Conservation (phyloP, 768 basidiomycete genomes). For the Naganishia randhawae region DNA sequence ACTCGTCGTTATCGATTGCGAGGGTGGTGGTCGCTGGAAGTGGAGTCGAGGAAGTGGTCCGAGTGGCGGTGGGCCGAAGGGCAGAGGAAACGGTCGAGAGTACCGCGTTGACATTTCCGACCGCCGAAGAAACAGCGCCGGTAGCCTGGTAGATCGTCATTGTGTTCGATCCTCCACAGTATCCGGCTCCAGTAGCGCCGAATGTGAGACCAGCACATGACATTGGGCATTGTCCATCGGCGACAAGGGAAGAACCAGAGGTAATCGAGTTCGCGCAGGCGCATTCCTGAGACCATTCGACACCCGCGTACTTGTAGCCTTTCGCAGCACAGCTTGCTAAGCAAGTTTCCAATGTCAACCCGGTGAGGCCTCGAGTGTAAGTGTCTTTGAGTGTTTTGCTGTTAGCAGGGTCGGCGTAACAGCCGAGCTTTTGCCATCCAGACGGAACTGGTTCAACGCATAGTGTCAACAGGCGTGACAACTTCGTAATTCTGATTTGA, state of each 20-base stretch:
- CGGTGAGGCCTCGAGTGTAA: constrained; percentile 49
- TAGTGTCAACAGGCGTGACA: neutral
- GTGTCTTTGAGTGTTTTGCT: constrained; percentile 43
- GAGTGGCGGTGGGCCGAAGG: neutral
- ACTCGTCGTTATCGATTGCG: neutral
- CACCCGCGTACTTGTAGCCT: constrained; percentile 52
- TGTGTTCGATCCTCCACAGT: constrained; percentile 21
- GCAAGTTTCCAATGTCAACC: constrained; percentile 63
- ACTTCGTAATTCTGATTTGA: too few relatives aligned
- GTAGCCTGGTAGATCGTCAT: constrained; percentile 46
- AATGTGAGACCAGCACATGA: constrained; percentile 43
- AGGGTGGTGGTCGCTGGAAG: constrained; percentile 8
- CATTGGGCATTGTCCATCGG: constrained; percentile 38
- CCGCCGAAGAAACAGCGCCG: constrained; percentile 3
- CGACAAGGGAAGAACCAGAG: constrained; percentile 52
- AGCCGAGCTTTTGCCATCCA: constrained; percentile 44
- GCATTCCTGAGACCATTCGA: constrained; percentile 31
- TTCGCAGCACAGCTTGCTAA: constrained; percentile 58
- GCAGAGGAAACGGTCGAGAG: neutral
- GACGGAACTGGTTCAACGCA: constrained; percentile 35
- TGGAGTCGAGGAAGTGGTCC: neutral
- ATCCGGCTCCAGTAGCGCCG: constrained; percentile 48
- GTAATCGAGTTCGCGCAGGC: constrained; percentile 62
- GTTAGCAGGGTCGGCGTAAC: constrained; percentile 46
- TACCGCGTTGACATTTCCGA: constrained; percentile 19